A percentile compares a stretch with the other conserved stretches of the same genome.
phyloP scores from a whole-genome alignment of 106 monocot genomes.

The Acorus gramineus region DNA sequence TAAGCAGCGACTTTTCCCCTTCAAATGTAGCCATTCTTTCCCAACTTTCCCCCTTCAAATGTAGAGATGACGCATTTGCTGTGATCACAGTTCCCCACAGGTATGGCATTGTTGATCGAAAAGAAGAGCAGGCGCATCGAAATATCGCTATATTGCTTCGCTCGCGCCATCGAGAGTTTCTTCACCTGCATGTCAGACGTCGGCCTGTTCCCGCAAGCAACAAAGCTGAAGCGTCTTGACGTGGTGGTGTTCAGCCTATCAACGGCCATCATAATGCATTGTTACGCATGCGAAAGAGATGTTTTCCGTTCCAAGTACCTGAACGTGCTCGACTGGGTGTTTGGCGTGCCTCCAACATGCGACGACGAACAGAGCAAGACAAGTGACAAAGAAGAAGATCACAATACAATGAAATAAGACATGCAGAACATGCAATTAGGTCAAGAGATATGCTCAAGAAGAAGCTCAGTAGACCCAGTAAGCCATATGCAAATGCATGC shows the following conservation, averaged over 20 bases:
- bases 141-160: constrained; percentile 86
- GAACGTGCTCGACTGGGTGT: constrained; percentile 99
- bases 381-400: no score
- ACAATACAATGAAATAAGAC: no score
- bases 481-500: no score
- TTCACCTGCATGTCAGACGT: constrained; percentile 78
- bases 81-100: constrained; percentile 66
- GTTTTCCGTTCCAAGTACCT: constrained; percentile 96
- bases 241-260: constrained; percentile 83
- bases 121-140: constrained; percentile 92
- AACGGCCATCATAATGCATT: constrained; percentile 94
- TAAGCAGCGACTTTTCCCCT: constrained; percentile 20
- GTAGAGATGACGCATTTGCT: neutral
- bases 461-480: no score
- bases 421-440: no score
- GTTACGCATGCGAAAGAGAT: constrained; percentile 88
- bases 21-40: no score
- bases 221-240: constrained; percentile 65
- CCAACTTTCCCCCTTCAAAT: no score
- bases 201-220: constrained; percentile 52
- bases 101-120: constrained; percentile 78
- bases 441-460: no score
- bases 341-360: constrained; percentile 55
- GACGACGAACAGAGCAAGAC: constrained; percentile 9
- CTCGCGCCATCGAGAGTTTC: constrained; percentile 93